Evolutionary conservation across 2,329 filamentous ascomycete species (phyloP), one percentile per base, ranked within the genome.

Genomic region (Fusarium setosum): DNA sequence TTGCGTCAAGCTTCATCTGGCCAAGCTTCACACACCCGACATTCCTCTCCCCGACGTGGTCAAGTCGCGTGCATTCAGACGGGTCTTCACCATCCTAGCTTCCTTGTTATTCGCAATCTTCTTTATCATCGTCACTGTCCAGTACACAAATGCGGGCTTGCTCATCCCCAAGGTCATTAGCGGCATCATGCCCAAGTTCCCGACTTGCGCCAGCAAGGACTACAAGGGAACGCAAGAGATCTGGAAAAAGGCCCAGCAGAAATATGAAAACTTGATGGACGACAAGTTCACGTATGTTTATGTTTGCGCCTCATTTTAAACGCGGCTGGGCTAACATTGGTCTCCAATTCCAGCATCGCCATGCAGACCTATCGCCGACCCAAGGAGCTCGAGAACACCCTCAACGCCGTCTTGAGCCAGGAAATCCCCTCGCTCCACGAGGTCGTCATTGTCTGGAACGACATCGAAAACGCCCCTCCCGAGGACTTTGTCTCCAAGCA

Each of bases 401-500:
- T 80, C 1, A 37, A 59, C 4, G 54, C 55, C 1, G 68, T 80
- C 17, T 63, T 78, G 6, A 49, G 35, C 13, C 60, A 72, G 17
- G 50, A 74, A 6, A 74, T 80, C 4, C 77, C 77, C 11, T 80
- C 78, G 1, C 74, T 80, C 5, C 65, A 66, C 13, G 78, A 80
- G 49, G 65, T 80, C n/a, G 75, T 79, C 37, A 40, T 80, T 15
- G 68, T 80, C 29, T 80, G 78, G 78, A 79, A 79, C 55, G 72
- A 80, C 35, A 57, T 76, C 23, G 75, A 77, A 11, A 64, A 64
- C 26, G 20, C 68, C 1, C 71, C 74, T 4, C 78, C 78, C 1
- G 50, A 59, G 0, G 58, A 72, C 38, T 79, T 69, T 24, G 56
- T 61, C 8, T 77, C 77, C 13, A 59, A 69, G 17, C 61, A 72